Evolutionary conservation across 1,284 basidiomycete genomes (phyloP).

Genomic region (Rhodotorula sp.): DNA sequence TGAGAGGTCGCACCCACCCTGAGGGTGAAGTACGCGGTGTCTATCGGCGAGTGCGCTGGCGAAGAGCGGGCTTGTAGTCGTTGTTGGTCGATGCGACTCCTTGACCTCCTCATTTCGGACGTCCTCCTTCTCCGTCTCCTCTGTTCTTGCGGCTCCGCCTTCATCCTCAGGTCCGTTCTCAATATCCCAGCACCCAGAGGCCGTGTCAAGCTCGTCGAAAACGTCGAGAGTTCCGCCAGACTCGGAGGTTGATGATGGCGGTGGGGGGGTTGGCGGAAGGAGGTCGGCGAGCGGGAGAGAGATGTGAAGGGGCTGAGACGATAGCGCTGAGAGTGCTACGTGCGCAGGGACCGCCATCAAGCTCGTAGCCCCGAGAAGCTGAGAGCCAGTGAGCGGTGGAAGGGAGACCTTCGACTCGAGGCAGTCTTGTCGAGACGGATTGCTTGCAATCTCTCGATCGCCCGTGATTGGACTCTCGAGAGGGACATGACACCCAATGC

Average conservation of each 20-base stretch:
- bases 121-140: neutral
- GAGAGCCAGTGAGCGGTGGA: neutral
- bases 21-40: conserved; percentile 4
- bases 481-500: neutral
- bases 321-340: conserved; percentile 5
- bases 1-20: neutral
- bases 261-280: conserved; percentile 2
- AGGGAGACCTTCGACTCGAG: neutral
- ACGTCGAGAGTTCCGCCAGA: neutral
- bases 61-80: neutral
- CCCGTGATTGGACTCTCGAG: neutral
- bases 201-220: conserved; percentile 7
- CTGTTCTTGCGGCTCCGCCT: neutral
- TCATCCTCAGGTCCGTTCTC: neutral
- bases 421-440: neutral
- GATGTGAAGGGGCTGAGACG: conserved; percentile 14
- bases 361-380: neutral
- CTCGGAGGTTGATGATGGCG: neutral
- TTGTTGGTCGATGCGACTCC: too few relatives aligned
- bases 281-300: conserved; percentile 14
- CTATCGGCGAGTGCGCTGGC: conserved; percentile 6
- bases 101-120: too few relatives aligned
- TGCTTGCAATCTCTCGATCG: too few relatives aligned
- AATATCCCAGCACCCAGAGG: neutral
- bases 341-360: conserved; percentile 25